A percentile compares a stretch with the other conserved stretches of the same genome.
phyloP scores from a whole-genome alignment of 1,284 basidiomycete genomes.

The Vanrija sp. region DNA sequence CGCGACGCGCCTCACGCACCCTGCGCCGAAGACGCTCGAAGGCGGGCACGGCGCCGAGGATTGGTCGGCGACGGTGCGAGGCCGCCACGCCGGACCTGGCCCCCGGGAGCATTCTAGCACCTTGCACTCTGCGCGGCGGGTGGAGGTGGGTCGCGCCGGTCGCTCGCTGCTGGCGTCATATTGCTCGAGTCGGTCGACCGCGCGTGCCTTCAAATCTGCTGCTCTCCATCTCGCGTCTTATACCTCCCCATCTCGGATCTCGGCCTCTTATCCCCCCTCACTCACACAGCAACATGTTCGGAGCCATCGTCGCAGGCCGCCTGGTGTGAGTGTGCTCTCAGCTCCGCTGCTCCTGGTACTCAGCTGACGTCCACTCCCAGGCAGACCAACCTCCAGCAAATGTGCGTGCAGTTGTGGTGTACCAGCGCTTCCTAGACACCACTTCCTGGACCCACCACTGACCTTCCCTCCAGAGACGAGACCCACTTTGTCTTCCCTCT shows the following conservation, averaged over 20 bases:
- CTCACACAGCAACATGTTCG: slow-evolving; percentile 38
- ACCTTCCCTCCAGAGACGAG: slow-evolving; percentile 53
- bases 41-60: no score
- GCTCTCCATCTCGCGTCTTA: no score
- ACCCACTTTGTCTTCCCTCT: slow-evolving; percentile 81
- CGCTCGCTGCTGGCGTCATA: neutral
- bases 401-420: slow-evolving; percentile 19
- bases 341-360: neutral
- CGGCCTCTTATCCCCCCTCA: no score
- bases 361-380: slow-evolving; percentile 20
- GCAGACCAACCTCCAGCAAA: slow-evolving; percentile 49
- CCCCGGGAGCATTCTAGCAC: no score
- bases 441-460: neutral
- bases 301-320: slow-evolving; percentile 47
- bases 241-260: no score
- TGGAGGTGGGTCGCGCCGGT: no score
- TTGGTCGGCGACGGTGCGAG: no score
- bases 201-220: neutral
- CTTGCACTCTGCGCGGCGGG: no score
- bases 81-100: no score
- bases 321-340: slow-evolving; percentile 36
- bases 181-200: neutral
- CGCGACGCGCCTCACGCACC: no score
- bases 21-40: no score
- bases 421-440: neutral